These are phyloP conservation scores for Aspergillaceae sp. DNA, from an alignment of 2,329 filamentous ascomycete genomes.

Conservation along the genomic window DNA sequence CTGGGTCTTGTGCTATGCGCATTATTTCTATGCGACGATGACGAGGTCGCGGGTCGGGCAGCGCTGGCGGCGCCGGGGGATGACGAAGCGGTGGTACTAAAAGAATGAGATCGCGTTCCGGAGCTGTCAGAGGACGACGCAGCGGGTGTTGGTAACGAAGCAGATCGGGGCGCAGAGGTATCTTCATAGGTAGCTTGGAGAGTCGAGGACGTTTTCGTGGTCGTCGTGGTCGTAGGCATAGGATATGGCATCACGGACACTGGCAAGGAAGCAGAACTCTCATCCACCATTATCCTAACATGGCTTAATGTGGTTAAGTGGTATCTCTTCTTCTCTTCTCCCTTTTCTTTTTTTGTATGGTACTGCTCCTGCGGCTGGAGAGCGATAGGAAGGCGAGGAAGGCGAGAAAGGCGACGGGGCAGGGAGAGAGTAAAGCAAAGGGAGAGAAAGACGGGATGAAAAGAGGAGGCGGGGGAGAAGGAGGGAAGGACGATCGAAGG, in stretches of 20 bases:
- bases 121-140: slow-evolving; percentile 13
- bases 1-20: slow-evolving; percentile 8
- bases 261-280: slow-evolving; percentile 20
- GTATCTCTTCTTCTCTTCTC: not conserved
- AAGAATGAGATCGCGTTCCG: slow-evolving; percentile 18
- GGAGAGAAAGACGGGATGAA: slow-evolving; percentile 5
- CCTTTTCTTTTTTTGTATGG: not conserved
- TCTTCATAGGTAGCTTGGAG: slow-evolving; percentile 20
- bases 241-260: not conserved
- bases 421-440: slow-evolving; percentile 5
- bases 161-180: slow-evolving; percentile 18
- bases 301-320: slow-evolving; percentile 16
- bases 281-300: slow-evolving; percentile 30
- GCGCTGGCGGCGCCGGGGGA: not conserved
- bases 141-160: slow-evolving; percentile 18
- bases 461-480: slow-evolving; percentile 1
- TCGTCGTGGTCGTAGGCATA: slow-evolving; percentile 8
- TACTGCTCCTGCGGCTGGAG: not conserved
- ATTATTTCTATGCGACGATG: slow-evolving; percentile 6
- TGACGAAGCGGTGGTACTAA: slow-evolving; percentile 18
- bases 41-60: too few species aligned
- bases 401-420: not conserved
- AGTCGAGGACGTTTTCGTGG: slow-evolving; percentile 18
- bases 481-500: slow-evolving; percentile 7
- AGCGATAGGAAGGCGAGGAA: not conserved